Evolutionary conservation across 768 basidiomycete species (phyloP), one percentile per base, ranked within the genome.

Genomic region (Hypholoma fasciculare): DNA sequence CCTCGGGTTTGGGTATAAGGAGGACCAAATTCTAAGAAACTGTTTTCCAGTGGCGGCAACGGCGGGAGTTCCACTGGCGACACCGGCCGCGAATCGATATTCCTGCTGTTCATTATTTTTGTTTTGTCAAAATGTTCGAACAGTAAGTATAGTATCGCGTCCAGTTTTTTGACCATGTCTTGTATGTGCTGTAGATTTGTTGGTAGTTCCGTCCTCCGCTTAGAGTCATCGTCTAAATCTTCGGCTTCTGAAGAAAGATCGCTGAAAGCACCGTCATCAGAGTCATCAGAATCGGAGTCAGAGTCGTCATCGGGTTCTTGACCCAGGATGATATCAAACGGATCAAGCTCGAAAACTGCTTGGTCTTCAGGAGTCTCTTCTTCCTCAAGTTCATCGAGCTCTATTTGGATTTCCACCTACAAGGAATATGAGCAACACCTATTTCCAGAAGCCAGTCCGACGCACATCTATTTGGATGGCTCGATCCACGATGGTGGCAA

Each of bases 331-430:
- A 80, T 81, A 62, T 96, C 94, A 62, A 96, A 94, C 1, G 92
- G 92, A 72, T 97, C 94, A 19, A 92, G 70, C 47, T 91, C 86
- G 63, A 90, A 92, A 16, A 90, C 56, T 14, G 78, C 81, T n/a
- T 79, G 78, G 30, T 86, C 85, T 59, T 76, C 78, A 3, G 77
- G 70, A 7, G 84, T 71, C 16, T 81, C 82, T 13, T 81, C 78
- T 3, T 90, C 90, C 65, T 96, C 95, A 4, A 96, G 76, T 63
- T 97, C 94, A 68, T 98, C 96, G 3, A 94, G 68, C 66, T 96
- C 94, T n/a, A 94, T 90, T 69, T 97, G 96, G 34, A 99, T 95
- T 73, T 99, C 96, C 26, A 97, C 93, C 94, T 96, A 56, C 0
- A 13, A 36, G 30, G 9, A 37, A 23, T 13, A 9, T 60, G 23